These are phyloP conservation scores for carrot (Daucus carota) DNA, from an alignment of 129 eudicot genomes.

Conservation along the genomic window DH1_v3.0 NC_030386.2:527501-528000, in stretches of 20 bases:
- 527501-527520: not conserved
- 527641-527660: not conserved
- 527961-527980: constrained; percentile 16
- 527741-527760: not conserved
- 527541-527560: not conserved
- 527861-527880: constrained; percentile 75
- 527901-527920: constrained; percentile 20
- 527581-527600: not conserved
- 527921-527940: constrained; percentile 72
- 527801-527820: not conserved
- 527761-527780: not conserved
- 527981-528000: constrained; percentile 31
- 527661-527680: not conserved
- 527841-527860: not conserved
- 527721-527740: not conserved
- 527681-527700: not conserved
- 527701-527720: not conserved
- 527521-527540: not conserved
- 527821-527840: not conserved
- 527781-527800: not conserved
- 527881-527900: constrained; percentile 74
- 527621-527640: not conserved
- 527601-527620: not conserved
- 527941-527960: not conserved
- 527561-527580: not conserved